Percentiles rank a stretch among this genome's conserved stretches.
Evolutionary conservation across 2,329 filamentous ascomycete species (phyloP).

Genomic region (Rhynchosporium graminicola): DNA sequence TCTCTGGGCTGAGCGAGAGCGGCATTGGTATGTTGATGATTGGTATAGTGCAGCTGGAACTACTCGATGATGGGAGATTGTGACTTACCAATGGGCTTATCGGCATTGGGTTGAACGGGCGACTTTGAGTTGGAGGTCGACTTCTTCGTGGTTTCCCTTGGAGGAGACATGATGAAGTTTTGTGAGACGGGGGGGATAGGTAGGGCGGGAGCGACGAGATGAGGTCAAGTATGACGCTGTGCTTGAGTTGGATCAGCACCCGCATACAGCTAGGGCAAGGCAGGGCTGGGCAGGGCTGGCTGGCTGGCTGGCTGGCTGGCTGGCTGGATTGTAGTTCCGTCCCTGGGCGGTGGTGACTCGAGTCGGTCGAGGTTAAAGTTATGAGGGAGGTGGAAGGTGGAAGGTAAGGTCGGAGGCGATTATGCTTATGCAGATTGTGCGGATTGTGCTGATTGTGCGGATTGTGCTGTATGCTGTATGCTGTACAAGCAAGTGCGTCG

Average conservation of each 20-base stretch:
- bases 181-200: slow-evolving; percentile 16
- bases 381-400: too few relatives aligned
- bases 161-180: slow-evolving; percentile 35
- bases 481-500: too few relatives aligned
- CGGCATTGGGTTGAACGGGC: slow-evolving; percentile 32
- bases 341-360: slow-evolving; percentile 8
- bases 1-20: not conserved
- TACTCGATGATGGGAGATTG: not conserved
- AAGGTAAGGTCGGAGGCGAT: too few relatives aligned
- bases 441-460: too few relatives aligned
- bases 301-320: not conserved
- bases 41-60: not conserved
- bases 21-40: not conserved
- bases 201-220: slow-evolving; percentile 20
- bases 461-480: too few relatives aligned
- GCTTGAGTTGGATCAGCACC: slow-evolving; percentile 3
- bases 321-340: slow-evolving; percentile 4
- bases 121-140: slow-evolving; percentile 30
- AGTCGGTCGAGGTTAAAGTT: not conserved
- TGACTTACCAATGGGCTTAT: slow-evolving; percentile 31
- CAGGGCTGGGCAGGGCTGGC: not conserved
- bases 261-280: slow-evolving; percentile 4
- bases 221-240: slow-evolving; percentile 27
- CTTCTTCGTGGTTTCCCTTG: slow-evolving; percentile 32
- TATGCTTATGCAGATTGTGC: too few relatives aligned